Evolutionary conservation across 306 rosid species (phyloP).

Genomic region (Neltuma alba): DNA sequence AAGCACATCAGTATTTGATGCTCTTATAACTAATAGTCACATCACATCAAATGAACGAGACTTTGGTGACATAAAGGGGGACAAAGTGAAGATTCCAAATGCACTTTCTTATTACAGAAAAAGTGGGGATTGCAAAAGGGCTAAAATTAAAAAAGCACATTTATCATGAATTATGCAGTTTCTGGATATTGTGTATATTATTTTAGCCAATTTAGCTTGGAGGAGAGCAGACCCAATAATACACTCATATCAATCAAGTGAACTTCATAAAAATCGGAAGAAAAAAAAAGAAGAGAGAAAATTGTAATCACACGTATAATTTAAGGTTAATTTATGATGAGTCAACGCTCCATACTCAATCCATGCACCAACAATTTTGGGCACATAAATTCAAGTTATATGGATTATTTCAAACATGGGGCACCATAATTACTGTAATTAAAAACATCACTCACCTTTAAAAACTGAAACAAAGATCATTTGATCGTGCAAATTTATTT

Average conservation of each 20-base stretch:
- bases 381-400: not conserved
- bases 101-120: constrained; percentile 22
- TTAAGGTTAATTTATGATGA: not conserved
- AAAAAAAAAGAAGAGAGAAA: no score
- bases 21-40: constrained; percentile 39
- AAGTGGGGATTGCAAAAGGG: not conserved
- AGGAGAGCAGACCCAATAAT: not conserved
- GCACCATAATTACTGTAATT: not conserved
- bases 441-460: not conserved
- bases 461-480: not conserved
- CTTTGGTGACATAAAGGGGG: constrained; percentile 35
- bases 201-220: not conserved
- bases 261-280: not conserved
- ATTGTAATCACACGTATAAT: not conserved
- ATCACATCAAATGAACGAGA: constrained; percentile 47
- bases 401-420: not conserved
- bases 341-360: not conserved
- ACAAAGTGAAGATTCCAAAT: constrained; percentile 49
- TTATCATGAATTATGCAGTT: not conserved
- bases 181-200: not conserved
- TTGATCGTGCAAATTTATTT: not conserved
- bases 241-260: not conserved
- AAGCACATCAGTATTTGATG: constrained; percentile 40
- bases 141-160: not conserved
- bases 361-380: not conserved